Evolutionary conservation across 2,329 filamentous ascomycete species (phyloP).

Genomic region (Eutypella sp.): DNA sequence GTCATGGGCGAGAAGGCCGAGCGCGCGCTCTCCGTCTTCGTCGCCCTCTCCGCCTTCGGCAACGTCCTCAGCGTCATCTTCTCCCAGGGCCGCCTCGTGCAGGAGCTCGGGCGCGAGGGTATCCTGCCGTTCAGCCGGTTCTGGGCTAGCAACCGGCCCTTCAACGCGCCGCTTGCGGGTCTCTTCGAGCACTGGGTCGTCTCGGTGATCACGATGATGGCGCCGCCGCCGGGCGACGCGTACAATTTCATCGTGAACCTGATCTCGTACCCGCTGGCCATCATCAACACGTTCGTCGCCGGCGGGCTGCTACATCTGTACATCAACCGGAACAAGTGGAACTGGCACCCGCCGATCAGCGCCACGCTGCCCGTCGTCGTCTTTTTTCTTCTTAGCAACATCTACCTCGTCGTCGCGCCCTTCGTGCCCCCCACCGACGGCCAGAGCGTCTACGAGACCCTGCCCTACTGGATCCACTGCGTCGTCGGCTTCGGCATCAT

Average conservation of each 20-base stretch:
- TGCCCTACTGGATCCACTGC: constrained; percentile 53
- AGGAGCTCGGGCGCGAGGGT: constrained; percentile 66
- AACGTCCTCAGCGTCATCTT: constrained; percentile 60
- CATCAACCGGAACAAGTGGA: constrained; percentile 38
- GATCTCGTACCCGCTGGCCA: constrained; percentile 48
- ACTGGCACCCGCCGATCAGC: constrained; percentile 50
- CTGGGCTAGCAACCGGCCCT: constrained; percentile 66
- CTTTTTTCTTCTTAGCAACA: constrained; percentile 45
- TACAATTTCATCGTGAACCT: constrained; percentile 64
- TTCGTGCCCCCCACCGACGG: constrained; percentile 49
- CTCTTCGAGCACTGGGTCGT: constrained; percentile 63
- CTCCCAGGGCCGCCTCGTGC: constrained; percentile 53
- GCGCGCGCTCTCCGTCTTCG: constrained; percentile 47
- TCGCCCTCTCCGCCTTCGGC: constrained; percentile 56
- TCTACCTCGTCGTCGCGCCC: constrained; percentile 48
- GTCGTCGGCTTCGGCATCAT: constrained; percentile 49
- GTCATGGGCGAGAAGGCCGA: constrained; percentile 55
- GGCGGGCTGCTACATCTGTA: constrained; percentile 49
- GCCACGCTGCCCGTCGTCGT: constrained; percentile 43
- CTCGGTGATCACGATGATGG: constrained; percentile 60
- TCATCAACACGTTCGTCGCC: constrained; percentile 49
- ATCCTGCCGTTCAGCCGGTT: constrained; percentile 61
- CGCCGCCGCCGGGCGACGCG: constrained; percentile 61
- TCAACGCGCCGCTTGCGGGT: constrained; percentile 57
- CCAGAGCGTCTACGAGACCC: constrained; percentile 40